Evolutionary conservation across 2,329 filamentous ascomycete species (phyloP).

Genomic region (Fusarium miscanthi): DNA sequence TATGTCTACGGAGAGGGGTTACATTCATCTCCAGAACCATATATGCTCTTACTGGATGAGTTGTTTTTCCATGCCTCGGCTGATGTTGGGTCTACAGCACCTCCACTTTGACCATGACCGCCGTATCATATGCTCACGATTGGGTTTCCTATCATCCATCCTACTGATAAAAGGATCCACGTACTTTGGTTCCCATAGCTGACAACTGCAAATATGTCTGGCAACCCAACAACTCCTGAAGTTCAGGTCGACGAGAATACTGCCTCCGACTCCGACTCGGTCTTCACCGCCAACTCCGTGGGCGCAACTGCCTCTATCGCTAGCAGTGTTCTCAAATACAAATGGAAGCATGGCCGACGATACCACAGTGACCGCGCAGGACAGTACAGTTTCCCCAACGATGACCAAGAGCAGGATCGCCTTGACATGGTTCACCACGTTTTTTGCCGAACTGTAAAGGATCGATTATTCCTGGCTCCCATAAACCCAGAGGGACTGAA

Average conservation of each 20-base stretch:
- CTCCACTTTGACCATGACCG: not conserved
- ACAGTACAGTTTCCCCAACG: conserved; percentile 53
- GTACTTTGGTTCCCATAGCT: no score
- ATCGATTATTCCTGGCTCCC: conserved; percentile 52
- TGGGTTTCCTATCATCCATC: no score
- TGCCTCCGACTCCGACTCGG: not conserved
- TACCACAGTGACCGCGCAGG: conserved; percentile 55
- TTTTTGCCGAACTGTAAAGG: conserved; percentile 48
- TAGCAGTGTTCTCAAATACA: conserved; percentile 24
- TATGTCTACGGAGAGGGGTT: not conserved
- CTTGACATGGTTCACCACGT: conserved; percentile 55
- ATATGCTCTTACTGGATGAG: not conserved
- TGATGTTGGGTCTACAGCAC: not conserved
- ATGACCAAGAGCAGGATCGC: conserved; percentile 53
- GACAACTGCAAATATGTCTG: not conserved
- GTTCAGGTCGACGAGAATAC: conserved; percentile 19
- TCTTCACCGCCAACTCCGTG: not conserved
- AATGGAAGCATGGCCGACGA: conserved; percentile 53
- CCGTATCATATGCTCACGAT: not conserved
- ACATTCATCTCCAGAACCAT: not conserved
- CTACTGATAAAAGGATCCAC: not conserved
- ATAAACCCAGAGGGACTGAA: conserved; percentile 52
- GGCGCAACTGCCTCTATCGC: conserved; percentile 5
- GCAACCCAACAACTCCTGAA: not conserved
- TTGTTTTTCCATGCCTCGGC: not conserved